Conservation (phyloP, 73 alveolate genomes). For the Uronychia setigera region DNA sequence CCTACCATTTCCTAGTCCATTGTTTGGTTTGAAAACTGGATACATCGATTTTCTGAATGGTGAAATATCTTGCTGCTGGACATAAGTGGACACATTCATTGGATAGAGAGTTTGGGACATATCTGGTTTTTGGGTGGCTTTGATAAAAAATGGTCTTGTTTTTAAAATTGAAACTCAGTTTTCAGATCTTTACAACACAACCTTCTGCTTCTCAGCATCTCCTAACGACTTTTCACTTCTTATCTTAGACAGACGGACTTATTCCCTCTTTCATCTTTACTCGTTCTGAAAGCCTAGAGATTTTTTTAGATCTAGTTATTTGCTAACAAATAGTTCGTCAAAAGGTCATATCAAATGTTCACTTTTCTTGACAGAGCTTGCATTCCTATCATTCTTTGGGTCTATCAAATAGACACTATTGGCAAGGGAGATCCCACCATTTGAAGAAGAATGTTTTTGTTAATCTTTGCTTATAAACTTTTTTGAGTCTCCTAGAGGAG, state of each 20-base stretch:
- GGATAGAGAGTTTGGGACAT: constrained; percentile 1
- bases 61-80: not conserved
- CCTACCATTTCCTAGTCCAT: too few relatives aligned
- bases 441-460: too few relatives aligned
- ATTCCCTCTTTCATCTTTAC: not conserved
- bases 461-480: not conserved
- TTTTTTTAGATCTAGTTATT: not conserved
- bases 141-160: not conserved
- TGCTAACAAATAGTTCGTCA: not conserved
- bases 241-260: not conserved
- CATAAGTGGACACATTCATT: not conserved
- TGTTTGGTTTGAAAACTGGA: not conserved
- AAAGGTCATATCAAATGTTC: not conserved
- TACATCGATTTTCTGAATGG: not conserved
- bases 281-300: not conserved
- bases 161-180: not conserved
- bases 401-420: not conserved
- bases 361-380: not conserved
- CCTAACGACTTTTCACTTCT: not conserved
- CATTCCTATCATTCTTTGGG: not conserved
- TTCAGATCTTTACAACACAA: not conserved
- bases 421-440: too few relatives aligned
- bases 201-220: not conserved
- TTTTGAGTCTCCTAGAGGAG: not conserved
- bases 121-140: not conserved